A percentile compares a stretch with the other conserved stretches of the same genome.
These are phyloP conservation scores for Climacium dendroides DNA, from an alignment of 225 moss, liverwort and hornwort species.

Conservation along the genomic window DNA sequence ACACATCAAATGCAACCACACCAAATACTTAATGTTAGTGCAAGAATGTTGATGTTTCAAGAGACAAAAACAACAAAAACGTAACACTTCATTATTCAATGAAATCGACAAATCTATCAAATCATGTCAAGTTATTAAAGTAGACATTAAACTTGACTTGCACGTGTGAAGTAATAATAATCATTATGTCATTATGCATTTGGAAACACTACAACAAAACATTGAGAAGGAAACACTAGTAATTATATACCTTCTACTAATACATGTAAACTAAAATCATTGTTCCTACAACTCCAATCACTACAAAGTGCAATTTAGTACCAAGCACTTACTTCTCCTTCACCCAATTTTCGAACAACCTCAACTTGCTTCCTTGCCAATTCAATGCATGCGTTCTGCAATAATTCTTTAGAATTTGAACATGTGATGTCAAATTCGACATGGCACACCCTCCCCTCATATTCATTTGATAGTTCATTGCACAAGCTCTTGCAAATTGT, in stretches of 20 bases:
- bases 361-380: too few relatives aligned
- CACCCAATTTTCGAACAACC: neutral
- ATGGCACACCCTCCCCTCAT: neutral
- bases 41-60: neutral
- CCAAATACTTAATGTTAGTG: too few relatives aligned
- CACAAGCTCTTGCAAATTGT: neutral
- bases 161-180: neutral
- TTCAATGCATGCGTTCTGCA: too few relatives aligned
- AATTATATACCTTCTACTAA: neutral
- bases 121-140: neutral
- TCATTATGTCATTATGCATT: neutral
- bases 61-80: neutral
- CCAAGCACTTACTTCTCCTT: neutral
- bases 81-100: neutral
- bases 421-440: neutral
- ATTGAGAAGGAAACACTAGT: neutral
- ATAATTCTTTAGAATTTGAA: neutral
- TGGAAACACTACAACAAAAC: neutral
- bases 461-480: neutral
- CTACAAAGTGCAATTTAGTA: too few relatives aligned
- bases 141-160: neutral
- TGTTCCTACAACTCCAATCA: neutral
- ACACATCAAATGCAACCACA: too few relatives aligned
- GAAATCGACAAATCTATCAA: neutral
- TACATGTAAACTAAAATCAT: neutral